Base-by-base conservation (phyloP, 1,139 yeast genomes). In the Candida buenavistaensis region DNA sequence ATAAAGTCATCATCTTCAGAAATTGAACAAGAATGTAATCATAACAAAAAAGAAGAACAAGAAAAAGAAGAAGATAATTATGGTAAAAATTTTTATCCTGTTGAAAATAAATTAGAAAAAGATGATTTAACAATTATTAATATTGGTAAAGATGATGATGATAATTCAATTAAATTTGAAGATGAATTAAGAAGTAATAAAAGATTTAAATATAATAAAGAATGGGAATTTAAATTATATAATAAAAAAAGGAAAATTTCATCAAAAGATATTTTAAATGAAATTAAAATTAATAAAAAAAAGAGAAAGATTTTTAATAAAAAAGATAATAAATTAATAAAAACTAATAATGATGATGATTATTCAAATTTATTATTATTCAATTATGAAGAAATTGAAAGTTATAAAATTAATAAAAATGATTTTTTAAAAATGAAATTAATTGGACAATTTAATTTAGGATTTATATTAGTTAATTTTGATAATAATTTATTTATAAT, bases 361-460 rank as follows among this genome's bases (percentile, higher is more conserved):
- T 26, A 4, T n/a, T n/a, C 3, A 4, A 4, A 3, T 26, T 5
- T 13, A 26, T n/a, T n/a, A n/a, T n/a, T n/a, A n/a, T n/a, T n/a
- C n/a, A n/a, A 28, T 10, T n/a, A 13, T 14, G 66, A 68, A 29
- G 72, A 69, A 32, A 64, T 64, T 9, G 68, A 66, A 26, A 65
- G 81, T 0, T 59, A 80, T 36, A 72, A 75, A 0, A 77, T 86
- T 1, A 65, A 73, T 4, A 85, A 84, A 48, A 46, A 62, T 1
- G 94, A 86, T 48, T 87, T 92, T 50, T 51, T 59, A 3, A 54
- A 68, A 6, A 90, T 92, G 97, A 58, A 71, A 30, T 59, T 94
- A 12, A 76, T 90, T 7, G 99, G 99, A 0, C 98, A 90, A 57
- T 92, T 92, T 62, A 92, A 92, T 52, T 61, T 85, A 17, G 98